phyloP scores from a whole-genome alignment of 2,329 filamentous ascomycete genomes.

The Fusarium devonianum region DNA sequence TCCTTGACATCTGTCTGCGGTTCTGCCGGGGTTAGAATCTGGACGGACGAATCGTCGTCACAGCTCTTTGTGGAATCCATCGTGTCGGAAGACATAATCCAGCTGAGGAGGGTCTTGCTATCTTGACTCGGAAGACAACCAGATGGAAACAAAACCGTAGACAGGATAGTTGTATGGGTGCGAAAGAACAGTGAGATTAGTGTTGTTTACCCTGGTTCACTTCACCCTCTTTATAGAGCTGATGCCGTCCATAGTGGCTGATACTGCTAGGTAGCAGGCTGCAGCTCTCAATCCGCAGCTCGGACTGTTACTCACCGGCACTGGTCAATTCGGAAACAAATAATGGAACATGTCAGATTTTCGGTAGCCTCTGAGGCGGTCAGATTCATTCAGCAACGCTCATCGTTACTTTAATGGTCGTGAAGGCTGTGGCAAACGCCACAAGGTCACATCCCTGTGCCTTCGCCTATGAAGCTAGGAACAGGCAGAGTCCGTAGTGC shows the following conservation, averaged over 20 bases:
- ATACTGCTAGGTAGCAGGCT: constrained; percentile 3
- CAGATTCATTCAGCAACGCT: neutral
- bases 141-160: neutral
- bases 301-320: constrained; percentile 32
- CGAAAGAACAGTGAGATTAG: neutral
- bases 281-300: constrained; percentile 2
- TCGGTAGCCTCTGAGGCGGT: neutral
- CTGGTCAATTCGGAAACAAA: neutral
- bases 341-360: neutral
- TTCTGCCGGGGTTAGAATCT: constrained; percentile 35
- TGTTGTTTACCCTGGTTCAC: neutral
- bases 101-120: neutral
- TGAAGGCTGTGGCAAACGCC: neutral
- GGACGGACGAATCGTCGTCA: constrained; percentile 32
- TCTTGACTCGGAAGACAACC: no score
- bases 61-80: constrained; percentile 34
- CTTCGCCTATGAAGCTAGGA: no score
- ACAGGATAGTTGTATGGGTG: neutral
- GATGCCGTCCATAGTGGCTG: neutral
- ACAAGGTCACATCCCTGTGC: no score
- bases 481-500: constrained; percentile 10
- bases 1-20: constrained; percentile 24
- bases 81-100: constrained; percentile 21
- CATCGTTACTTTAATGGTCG: neutral
- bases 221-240: constrained; percentile 10